These are phyloP conservation scores for Apiotrichum brassicae DNA, from an alignment of 1,284 basidiomycete species.

Conservation along the genomic window DNA sequence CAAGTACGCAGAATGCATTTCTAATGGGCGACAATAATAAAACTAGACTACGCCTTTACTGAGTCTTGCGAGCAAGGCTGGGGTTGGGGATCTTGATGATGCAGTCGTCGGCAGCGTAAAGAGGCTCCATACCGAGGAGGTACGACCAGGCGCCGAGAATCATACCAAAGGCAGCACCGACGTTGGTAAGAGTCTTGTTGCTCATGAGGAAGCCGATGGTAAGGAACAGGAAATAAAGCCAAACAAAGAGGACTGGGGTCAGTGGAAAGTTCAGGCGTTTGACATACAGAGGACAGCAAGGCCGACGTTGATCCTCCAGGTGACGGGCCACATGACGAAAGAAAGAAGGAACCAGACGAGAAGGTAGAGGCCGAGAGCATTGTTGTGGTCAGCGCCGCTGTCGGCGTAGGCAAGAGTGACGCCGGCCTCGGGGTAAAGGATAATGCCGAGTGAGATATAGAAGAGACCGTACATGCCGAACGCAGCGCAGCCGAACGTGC, in stretches of 20 bases:
- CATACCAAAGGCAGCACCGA: conserved; percentile 10
- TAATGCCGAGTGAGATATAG: conserved; percentile 14
- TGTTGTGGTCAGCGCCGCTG: conserved; percentile 13
- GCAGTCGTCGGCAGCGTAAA: conserved; percentile 12
- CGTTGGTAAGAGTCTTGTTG: conserved; percentile 4
- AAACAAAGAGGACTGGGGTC: conserved; percentile 4
- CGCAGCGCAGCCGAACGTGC: conserved; percentile 10
- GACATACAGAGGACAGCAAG: conserved; percentile 10
- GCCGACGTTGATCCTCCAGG: conserved; percentile 11
- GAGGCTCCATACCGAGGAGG: conserved; percentile 11
- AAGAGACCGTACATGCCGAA: conserved; percentile 19
- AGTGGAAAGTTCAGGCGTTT: not conserved
- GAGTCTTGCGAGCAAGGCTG: conserved; percentile 1
- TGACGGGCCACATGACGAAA: conserved; percentile 12
- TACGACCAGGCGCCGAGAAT: conserved; percentile 13
- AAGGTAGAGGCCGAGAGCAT: conserved; percentile 12
- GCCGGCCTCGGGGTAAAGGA: conserved; percentile 12
- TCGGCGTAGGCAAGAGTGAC: conserved; percentile 3
- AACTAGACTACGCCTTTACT: no score
- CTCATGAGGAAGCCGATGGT: conserved; percentile 11
- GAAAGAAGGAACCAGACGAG: conserved; percentile 11
- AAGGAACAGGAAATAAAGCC: conserved; percentile 18
- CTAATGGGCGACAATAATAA: no score
- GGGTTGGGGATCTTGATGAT: conserved; percentile 14
- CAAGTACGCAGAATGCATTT: no score